Evolutionary conservation across 2,329 filamentous ascomycete genomes (phyloP).

Genomic region (Trichophyton verrucosum): DNA sequence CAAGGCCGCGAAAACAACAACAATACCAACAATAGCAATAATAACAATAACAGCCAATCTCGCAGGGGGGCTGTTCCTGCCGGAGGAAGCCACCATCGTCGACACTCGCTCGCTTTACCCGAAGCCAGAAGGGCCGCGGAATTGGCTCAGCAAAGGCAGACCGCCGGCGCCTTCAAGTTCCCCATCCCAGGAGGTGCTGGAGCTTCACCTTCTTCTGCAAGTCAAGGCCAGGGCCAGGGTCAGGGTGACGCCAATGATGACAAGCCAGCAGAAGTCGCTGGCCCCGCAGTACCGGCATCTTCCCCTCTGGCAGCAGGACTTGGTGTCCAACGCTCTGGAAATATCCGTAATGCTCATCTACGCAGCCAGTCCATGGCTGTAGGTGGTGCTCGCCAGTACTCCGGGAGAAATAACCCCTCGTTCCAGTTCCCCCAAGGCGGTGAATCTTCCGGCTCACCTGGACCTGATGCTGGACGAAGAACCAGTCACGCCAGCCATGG

Average conservation of each 20-base stretch:
- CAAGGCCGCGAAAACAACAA: constrained; percentile 58
- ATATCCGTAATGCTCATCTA: constrained; percentile 67
- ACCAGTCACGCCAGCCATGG: constrained; percentile 52
- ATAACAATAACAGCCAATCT: constrained; percentile 39
- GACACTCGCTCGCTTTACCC: constrained; percentile 85
- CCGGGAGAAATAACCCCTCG: constrained; percentile 53
- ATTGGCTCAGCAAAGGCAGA: constrained; percentile 89
- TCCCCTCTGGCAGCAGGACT: constrained; percentile 39
- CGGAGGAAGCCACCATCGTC: constrained; percentile 70
- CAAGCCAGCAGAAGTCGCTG: constrained; percentile 17
- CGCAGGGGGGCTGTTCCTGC: constrained; percentile 61
- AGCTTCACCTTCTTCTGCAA: constrained; percentile 37
- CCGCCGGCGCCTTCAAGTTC: constrained; percentile 89
- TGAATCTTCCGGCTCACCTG: constrained; percentile 38
- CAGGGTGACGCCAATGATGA: constrained; percentile 46
- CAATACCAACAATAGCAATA: neutral
- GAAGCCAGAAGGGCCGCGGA: constrained; percentile 98
- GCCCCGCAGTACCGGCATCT: constrained; percentile 36
- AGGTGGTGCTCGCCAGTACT: constrained; percentile 51
- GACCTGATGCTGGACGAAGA: constrained; percentile 28
- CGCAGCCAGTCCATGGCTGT: constrained; percentile 41
- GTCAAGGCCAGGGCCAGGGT: constrained; percentile 30
- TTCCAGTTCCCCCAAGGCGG: constrained; percentile 55
- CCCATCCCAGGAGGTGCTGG: constrained; percentile 60
- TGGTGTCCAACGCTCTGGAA: constrained; percentile 57